Conservation (phyloP, 148 eudicot genomes). For the Diospyros lotus region DNA sequence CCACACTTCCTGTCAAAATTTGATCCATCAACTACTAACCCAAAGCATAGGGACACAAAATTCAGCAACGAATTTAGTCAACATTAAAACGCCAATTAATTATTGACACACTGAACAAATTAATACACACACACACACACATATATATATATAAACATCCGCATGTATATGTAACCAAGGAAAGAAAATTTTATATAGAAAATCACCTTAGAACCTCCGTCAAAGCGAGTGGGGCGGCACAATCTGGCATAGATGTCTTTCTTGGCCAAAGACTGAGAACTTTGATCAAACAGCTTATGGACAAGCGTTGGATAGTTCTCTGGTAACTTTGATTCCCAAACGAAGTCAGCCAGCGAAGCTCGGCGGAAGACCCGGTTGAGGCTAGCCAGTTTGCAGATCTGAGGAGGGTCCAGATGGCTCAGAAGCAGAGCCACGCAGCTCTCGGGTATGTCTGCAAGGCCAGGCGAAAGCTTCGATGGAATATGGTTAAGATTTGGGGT, state of each 20-base stretch:
- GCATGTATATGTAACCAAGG: too few species aligned
- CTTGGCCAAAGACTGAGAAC: constrained; percentile 19
- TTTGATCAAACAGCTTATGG: constrained; percentile 26
- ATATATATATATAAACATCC: too few species aligned
- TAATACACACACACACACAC: too few species aligned
- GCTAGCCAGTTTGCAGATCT: constrained; percentile 47
- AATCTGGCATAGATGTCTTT: constrained; percentile 47
- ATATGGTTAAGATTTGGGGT: background rate
- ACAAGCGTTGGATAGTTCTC: constrained; percentile 39
- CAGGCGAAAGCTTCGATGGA: constrained; percentile 3
- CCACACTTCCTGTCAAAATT: constrained; percentile 55
- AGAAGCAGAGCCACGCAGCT: constrained; percentile 52
- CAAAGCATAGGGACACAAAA: too few species aligned
- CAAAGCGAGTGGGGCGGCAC: constrained; percentile 39
- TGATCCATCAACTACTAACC: background rate
- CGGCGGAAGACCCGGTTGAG: constrained; percentile 33
- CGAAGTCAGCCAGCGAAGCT: constrained; percentile 57
- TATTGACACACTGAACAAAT: too few species aligned
- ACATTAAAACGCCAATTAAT: too few species aligned
- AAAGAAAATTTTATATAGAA: background rate
- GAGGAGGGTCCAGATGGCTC: constrained; percentile 38
- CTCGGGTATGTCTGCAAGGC: constrained; percentile 63
- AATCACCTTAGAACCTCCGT: constrained; percentile 50
- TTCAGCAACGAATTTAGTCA: too few species aligned
- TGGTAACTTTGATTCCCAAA: constrained; percentile 63